Evolutionary conservation across 805 yeast genomes (phyloP).

Genomic region (Wilhelminamyces savonicus): DNA sequence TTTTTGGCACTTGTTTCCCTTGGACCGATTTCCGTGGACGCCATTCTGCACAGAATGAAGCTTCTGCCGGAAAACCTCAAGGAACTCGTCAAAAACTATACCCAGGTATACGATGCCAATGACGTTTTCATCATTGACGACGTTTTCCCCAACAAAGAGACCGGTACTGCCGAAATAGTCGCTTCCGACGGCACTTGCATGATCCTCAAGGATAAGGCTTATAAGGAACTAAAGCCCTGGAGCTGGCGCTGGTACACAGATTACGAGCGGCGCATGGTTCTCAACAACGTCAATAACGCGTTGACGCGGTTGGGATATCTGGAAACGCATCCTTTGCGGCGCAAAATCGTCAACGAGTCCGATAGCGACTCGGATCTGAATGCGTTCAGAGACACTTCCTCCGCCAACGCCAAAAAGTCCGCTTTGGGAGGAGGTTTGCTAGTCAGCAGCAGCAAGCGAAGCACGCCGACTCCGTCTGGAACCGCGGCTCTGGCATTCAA

Average conservation of each 20-base stretch:
- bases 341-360: conserved; percentile 1
- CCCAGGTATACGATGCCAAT: conserved; percentile 20
- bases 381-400: neutral
- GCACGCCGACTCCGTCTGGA: conserved; percentile 3
- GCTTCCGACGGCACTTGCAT: conserved; percentile 3
- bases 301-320: conserved; percentile 36
- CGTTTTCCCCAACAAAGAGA: conserved; percentile 14
- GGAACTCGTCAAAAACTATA: conserved; percentile 20
- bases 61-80: conserved; percentile 8
- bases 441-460: conserved; percentile 9
- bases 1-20: conserved; percentile 10
- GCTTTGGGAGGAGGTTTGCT: conserved; percentile 24
- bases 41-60: conserved; percentile 2
- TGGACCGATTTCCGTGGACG: conserved; percentile 10
- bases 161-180: conserved; percentile 6
- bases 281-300: conserved; percentile 30
- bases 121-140: conserved; percentile 25
- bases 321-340: conserved; percentile 38
- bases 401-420: conserved; percentile 21
- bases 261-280: conserved; percentile 24
- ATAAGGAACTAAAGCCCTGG: conserved; percentile 36
- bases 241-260: conserved; percentile 25
- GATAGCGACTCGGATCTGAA: too few relatives aligned
- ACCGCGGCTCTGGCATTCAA: conserved; percentile 3
- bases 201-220: conserved; percentile 34